Percentiles rank a stretch among this genome's conserved stretches.
Conservation (phyloP, 73 alveolate genomes). For the Tetrahymena malaccensis region DNA sequence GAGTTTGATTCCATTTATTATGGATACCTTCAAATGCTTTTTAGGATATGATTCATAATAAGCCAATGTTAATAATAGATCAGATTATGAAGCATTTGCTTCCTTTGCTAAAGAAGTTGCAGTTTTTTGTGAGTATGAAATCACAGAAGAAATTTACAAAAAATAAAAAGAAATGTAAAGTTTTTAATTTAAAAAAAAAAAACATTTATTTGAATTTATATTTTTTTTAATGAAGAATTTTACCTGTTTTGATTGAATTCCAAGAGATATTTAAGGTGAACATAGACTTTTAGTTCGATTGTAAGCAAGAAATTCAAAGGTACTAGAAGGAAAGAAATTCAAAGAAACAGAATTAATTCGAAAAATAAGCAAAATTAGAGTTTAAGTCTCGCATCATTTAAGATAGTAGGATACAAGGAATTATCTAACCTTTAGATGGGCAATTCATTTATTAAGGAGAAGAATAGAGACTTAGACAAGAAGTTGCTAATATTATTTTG, state of each 20-base stretch:
- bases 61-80: background rate
- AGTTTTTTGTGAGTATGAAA: background rate
- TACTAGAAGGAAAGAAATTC: background rate
- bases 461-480: background rate
- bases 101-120: background rate
- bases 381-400: background rate
- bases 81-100: background rate
- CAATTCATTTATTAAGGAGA: background rate
- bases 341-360: background rate
- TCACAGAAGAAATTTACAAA: background rate
- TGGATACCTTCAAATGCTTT: background rate
- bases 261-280: background rate
- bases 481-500: background rate
- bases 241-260: background rate
- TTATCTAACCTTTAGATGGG: background rate
- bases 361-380: background rate
- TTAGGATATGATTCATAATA: background rate
- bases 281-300: background rate
- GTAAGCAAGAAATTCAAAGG: background rate
- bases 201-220: background rate
- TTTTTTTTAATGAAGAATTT: background rate
- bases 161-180: background rate
- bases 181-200: background rate
- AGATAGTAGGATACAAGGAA: background rate
- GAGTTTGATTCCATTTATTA: background rate